phyloP scores from a whole-genome alignment of 192 early-diverging fungal genomes.

The Coemansia guatemalensis region DNA sequence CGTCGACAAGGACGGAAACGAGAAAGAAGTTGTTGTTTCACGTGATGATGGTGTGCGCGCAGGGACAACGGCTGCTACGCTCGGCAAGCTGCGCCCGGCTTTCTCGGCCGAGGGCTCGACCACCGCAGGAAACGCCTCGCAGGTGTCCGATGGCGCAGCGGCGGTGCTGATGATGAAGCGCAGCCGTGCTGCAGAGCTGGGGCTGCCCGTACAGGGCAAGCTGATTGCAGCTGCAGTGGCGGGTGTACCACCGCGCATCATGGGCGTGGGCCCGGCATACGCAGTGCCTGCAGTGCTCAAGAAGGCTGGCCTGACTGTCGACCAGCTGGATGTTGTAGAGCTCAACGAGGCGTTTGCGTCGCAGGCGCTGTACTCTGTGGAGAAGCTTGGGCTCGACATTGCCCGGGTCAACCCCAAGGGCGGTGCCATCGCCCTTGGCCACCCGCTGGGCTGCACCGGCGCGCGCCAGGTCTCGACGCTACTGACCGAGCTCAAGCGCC shows the following conservation, averaged over 20 bases:
- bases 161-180: slow-evolving; percentile 95
- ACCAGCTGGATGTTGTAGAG: slow-evolving; percentile 87
- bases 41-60: slow-evolving; percentile 92
- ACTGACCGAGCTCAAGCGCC: slow-evolving; percentile 87
- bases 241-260: slow-evolving; percentile 90
- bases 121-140: slow-evolving; percentile 95
- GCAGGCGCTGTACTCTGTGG: slow-evolving; percentile 89
- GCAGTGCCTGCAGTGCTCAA: slow-evolving; percentile 89
- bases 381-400: slow-evolving; percentile 82
- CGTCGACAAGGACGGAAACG: slow-evolving; percentile 79
- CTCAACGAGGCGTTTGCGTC: slow-evolving; percentile 99
- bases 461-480: slow-evolving; percentile 96
- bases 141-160: slow-evolving; percentile 97
- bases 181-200: slow-evolving; percentile 82
- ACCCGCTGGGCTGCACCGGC: slow-evolving; percentile 92
- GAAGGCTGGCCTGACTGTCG: slow-evolving; percentile 71
- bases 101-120: slow-evolving; percentile 83
- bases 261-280: slow-evolving; percentile 96
- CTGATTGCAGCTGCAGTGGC: slow-evolving; percentile 83
- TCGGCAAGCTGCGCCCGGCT: slow-evolving; percentile 86
- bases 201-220: slow-evolving; percentile 83
- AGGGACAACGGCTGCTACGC: slow-evolving; percentile 68
- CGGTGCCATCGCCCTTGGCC: slow-evolving; percentile 97
- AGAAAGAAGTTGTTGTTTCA: slow-evolving; percentile 65
- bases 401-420: slow-evolving; percentile 98